phyloP scores from a whole-genome alignment of 345 rosid species.

The Eucalyptus polybractea region DNA sequence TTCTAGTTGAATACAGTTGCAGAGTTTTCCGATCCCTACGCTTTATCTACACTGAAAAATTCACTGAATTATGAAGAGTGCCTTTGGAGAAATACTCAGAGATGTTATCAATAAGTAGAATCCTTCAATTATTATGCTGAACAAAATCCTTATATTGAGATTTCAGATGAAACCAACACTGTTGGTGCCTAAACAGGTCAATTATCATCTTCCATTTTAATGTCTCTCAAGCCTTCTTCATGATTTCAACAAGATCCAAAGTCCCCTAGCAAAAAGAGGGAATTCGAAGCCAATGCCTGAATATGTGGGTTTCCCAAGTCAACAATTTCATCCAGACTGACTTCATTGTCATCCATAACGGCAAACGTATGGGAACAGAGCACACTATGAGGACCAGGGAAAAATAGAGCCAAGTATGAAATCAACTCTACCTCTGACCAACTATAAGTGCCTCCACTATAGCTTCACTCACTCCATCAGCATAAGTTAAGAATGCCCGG shows the following conservation, averaged over 20 bases:
- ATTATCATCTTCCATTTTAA: background rate
- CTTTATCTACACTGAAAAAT: background rate
- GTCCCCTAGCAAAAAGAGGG: background rate
- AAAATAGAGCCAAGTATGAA: background rate
- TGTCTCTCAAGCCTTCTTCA: background rate
- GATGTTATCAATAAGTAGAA: background rate
- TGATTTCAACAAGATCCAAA: background rate
- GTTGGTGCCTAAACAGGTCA: background rate
- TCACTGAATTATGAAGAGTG: background rate
- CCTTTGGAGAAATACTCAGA: background rate
- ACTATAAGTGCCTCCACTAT: constrained; percentile 21
- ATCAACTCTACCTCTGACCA: background rate
- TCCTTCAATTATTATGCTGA: background rate
- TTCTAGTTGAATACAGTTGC: background rate
- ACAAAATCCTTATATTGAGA: background rate
- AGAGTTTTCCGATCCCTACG: background rate
- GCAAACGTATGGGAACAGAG: background rate
- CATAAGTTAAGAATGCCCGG: constrained; percentile 33
- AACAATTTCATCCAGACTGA: background rate
- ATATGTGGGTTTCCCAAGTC: background rate
- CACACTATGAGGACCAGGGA: background rate
- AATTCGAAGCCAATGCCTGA: background rate
- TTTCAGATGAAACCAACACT: background rate
- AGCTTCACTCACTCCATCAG: constrained; percentile 37
- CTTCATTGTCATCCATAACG: background rate